These are phyloP conservation scores for Penicillium odoratum DNA, from an alignment of 495 filamentous ascomycete species.

Conservation along the genomic window DNA sequence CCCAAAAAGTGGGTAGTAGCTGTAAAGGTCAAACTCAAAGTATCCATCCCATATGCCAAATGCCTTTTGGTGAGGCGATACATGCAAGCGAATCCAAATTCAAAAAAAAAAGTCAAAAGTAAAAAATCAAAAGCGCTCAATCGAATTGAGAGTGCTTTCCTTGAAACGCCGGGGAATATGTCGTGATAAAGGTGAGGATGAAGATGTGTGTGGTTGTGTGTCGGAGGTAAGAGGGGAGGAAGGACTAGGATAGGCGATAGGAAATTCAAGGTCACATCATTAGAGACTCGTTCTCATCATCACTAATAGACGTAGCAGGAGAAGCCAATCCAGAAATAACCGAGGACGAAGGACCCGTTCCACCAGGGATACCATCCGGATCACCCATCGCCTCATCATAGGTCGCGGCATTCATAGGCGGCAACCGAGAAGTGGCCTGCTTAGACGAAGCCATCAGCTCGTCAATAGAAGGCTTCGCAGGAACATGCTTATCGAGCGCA, in stretches of 20 bases:
- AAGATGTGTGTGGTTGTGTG: not conserved
- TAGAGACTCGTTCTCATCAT: slow-evolving; percentile 23
- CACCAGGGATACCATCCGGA: slow-evolving; percentile 13
- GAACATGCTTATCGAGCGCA: slow-evolving; percentile 48
- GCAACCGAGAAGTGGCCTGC: slow-evolving; percentile 22
- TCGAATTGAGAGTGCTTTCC: not conserved
- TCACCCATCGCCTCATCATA: slow-evolving; percentile 31
- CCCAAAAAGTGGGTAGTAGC: too few species aligned
- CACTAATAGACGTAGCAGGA: slow-evolving; percentile 33
- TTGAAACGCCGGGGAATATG: slow-evolving; percentile 2
- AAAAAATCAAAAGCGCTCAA: slow-evolving; percentile 12
- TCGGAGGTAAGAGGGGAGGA: not conserved
- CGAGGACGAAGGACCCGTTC: slow-evolving; percentile 25
- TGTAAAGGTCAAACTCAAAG: not conserved
- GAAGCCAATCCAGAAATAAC: slow-evolving; percentile 36
- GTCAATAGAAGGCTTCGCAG: slow-evolving; percentile 48
- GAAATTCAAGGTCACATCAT: slow-evolving; percentile 11
- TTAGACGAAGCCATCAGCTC: slow-evolving; percentile 50
- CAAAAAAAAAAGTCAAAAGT: not conserved
- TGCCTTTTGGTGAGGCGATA: not conserved
- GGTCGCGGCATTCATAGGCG: slow-evolving; percentile 2
- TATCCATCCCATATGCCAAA: not conserved
- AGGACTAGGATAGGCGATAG: not conserved
- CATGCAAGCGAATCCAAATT: not conserved
- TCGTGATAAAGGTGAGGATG: not conserved